phyloP scores from a whole-genome alignment of 2,329 filamentous ascomycete species.

The Fusarium acutatum region DNA sequence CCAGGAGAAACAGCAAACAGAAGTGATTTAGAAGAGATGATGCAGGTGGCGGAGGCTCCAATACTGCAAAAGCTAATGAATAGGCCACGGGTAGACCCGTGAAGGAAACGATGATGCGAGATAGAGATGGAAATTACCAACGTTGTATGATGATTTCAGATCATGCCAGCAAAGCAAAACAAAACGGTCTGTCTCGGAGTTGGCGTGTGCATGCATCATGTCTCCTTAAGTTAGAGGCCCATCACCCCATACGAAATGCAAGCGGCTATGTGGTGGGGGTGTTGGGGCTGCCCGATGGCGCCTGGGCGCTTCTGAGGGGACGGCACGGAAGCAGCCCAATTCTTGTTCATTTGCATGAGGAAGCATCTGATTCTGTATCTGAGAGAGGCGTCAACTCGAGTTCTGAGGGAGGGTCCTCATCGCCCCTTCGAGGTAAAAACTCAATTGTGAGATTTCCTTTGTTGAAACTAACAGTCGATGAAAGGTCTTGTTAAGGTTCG shows the following conservation, averaged over 20 bases:
- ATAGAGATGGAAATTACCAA: background rate
- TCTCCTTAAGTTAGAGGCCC: slow-evolving; percentile 1
- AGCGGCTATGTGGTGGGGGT: slow-evolving; percentile 17
- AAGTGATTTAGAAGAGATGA: background rate
- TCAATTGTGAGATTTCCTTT: background rate
- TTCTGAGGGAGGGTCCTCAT: background rate
- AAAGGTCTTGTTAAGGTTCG: slow-evolving; percentile 14
- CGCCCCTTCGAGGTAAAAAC: background rate
- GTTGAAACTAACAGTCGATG: background rate
- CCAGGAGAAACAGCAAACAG: background rate
- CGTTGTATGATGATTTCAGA: slow-evolving; percentile 21
- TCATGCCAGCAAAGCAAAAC: slow-evolving; percentile 24
- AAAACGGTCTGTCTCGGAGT: slow-evolving; percentile 15
- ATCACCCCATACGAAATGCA: slow-evolving; percentile 33
- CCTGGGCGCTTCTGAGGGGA: slow-evolving; percentile 10
- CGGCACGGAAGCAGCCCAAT: slow-evolving; percentile 20
- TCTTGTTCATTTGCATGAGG: slow-evolving; percentile 18
- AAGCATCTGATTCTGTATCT: slow-evolving; percentile 3
- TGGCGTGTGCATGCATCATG: slow-evolving; percentile 16
- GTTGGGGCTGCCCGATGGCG: slow-evolving; percentile 20
- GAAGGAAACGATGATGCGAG: background rate
- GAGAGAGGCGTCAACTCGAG: background rate
- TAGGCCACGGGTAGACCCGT: slow-evolving; percentile 1
- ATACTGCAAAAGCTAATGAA: background rate
- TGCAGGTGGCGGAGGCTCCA: background rate